These are phyloP conservation scores for Carex littledalei DNA, from an alignment of 176 grass and related monocot species.

Conservation along the genomic window DNA sequence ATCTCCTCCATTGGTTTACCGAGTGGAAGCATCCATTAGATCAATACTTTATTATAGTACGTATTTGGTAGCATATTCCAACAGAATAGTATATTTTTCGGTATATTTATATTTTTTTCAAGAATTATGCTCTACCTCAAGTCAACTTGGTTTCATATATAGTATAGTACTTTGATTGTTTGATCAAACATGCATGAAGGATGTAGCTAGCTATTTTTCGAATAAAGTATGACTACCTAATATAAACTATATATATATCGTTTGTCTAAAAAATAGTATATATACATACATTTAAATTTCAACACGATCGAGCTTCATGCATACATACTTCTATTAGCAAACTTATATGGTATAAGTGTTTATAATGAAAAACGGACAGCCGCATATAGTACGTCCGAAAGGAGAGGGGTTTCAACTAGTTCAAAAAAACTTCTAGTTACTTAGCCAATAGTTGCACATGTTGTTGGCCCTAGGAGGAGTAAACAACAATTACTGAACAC, in stretches of 20 bases:
- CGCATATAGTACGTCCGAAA: neutral
- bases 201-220: no score
- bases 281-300: neutral
- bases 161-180: neutral
- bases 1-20: neutral
- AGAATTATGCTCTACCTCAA: no score
- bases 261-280: neutral
- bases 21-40: neutral
- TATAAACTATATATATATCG: neutral
- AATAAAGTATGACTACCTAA: neutral
- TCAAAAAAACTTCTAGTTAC: neutral
- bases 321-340: neutral
- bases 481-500: slow-evolving; percentile 25
- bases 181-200: neutral
- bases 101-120: neutral
- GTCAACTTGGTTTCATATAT: no score
- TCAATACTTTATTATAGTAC: neutral
- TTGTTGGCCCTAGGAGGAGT: slow-evolving; percentile 17
- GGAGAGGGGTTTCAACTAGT: neutral
- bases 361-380: neutral
- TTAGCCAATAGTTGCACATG: neutral
- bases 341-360: neutral
- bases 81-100: neutral
- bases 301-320: neutral
- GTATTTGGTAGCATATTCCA: neutral